Percentiles rank a stretch among this genome's conserved stretches.
phyloP scores from a whole-genome alignment of 108 stramenopile genomes.

The Parmales sp. region DNA sequence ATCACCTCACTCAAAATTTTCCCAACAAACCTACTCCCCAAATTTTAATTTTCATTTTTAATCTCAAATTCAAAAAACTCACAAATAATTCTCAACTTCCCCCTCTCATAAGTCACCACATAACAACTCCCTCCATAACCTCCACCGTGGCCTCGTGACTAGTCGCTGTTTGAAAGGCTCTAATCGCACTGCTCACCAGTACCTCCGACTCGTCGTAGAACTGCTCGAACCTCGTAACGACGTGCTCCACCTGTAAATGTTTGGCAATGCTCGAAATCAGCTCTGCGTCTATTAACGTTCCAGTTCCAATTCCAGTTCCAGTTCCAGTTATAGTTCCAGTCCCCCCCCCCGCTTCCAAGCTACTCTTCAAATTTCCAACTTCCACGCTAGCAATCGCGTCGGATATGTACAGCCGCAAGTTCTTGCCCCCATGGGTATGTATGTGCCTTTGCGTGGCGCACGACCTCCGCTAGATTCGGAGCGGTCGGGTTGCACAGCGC shows the following conservation, averaged over 20 bases:
- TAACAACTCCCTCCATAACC: conserved; percentile 23
- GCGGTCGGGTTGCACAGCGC: too few species aligned
- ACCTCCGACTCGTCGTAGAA: conserved; percentile 20
- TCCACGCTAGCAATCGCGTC: neutral
- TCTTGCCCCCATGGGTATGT: conserved; percentile 8
- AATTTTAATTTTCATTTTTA: too few species aligned
- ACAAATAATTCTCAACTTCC: conserved; percentile 13
- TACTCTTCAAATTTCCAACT: neutral
- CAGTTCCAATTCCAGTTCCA: neutral
- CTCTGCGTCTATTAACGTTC: neutral
- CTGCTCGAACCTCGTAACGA: conserved; percentile 15
- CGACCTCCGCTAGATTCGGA: too few species aligned
- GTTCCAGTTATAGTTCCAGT: neutral
- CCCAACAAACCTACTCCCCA: conserved; percentile 12
- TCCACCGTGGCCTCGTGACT: conserved; percentile 14
- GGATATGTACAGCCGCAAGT: conserved; percentile 1
- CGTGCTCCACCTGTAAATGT: neutral
- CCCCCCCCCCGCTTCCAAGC: conserved; percentile 13
- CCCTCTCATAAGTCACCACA: conserved; percentile 13
- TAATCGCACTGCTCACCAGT: conserved; percentile 14
- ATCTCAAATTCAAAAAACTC: conserved; percentile 11
- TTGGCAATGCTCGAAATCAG: too few species aligned
- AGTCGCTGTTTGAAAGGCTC: conserved; percentile 2
- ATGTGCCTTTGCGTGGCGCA: too few species aligned
- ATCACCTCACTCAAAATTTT: neutral